Evolutionary conservation across 129 eudicot species (phyloP).

Genomic region (Saussurea involucrata): DNA sequence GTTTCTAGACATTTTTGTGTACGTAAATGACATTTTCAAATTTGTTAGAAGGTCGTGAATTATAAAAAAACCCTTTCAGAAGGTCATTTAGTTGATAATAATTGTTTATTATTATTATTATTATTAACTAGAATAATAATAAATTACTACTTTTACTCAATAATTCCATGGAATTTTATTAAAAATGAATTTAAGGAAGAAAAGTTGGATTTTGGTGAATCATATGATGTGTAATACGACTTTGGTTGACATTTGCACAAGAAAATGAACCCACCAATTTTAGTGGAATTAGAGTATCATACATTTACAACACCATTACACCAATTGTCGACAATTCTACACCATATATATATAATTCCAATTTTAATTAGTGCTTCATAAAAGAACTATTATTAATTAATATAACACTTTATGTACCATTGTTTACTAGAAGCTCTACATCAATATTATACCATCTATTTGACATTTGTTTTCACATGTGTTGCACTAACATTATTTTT

Average conservation of each 20-base stretch:
- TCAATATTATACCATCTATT: not conserved
- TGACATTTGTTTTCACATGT: conserved; percentile 28
- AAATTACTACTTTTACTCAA: not conserved
- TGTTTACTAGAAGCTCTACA: conserved; percentile 10
- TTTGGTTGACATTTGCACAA: conserved; percentile 7
- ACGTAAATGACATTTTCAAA: not conserved
- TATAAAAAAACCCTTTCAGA: no score
- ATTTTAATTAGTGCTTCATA: conserved; percentile 32
- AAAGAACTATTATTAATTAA: conserved; percentile 10
- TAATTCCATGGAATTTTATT: not conserved
- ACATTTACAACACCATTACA: no score
- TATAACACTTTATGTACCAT: conserved; percentile 7
- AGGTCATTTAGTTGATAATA: no score
- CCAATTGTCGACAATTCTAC: conserved; percentile 30
- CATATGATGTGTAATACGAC: conserved; percentile 1
- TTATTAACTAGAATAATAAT: no score
- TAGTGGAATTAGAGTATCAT: conserved; percentile 27
- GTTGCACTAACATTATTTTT: conserved; percentile 4
- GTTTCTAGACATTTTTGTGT: not conserved
- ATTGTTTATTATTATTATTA: not conserved
- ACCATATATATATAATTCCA: conserved; percentile 25
- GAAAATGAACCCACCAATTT: conserved; percentile 16
- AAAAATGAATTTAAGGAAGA: not conserved
- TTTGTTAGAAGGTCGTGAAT: no score
- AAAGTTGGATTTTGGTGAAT: conserved; percentile 6